These are phyloP conservation scores for Flaveria sonorensis DNA, from an alignment of 129 eudicot genomes.

Conservation along the genomic window DNA sequence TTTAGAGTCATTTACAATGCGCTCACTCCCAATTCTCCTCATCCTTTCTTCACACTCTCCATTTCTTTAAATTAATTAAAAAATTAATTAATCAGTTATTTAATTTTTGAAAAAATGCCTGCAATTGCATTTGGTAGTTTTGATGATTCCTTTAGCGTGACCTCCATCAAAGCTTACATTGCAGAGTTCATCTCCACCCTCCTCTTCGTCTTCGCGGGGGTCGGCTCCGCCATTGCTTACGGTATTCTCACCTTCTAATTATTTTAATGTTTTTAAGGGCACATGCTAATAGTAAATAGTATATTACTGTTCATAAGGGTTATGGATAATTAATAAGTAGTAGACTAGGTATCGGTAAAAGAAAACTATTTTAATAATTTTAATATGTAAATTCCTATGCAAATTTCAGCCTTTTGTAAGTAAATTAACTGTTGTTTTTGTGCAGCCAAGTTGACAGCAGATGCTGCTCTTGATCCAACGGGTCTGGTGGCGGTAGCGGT, in stretches of 20 bases:
- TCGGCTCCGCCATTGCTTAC: slow-evolving; percentile 83
- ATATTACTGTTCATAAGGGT: no score
- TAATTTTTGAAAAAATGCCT: slow-evolving; percentile 45
- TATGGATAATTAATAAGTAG: no score
- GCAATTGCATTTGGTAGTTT: slow-evolving; percentile 62
- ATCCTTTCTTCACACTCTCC: slow-evolving; percentile 27
- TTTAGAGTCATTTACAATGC: slow-evolving; percentile 29
- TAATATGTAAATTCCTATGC: not conserved
- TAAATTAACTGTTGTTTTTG: not conserved
- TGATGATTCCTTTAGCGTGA: slow-evolving; percentile 60
- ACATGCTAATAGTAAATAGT: no score
- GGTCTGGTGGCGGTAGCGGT: slow-evolving; percentile 60
- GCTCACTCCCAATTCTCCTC: slow-evolving; percentile 41
- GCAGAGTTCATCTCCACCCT: slow-evolving; percentile 88
- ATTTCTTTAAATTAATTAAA: slow-evolving; percentile 13
- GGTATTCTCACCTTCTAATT: slow-evolving; percentile 32
- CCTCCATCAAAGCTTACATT: slow-evolving; percentile 59
- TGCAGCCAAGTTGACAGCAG: slow-evolving; percentile 53
- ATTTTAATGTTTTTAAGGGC: not conserved
- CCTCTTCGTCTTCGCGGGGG: slow-evolving; percentile 89
- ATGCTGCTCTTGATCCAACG: slow-evolving; percentile 55
- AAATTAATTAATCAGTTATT: not conserved
- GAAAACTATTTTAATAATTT: not conserved
- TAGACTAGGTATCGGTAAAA: no score
- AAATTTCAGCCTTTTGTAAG: not conserved